Evolutionary conservation across 768 basidiomycete genomes (phyloP).

Genomic region (Xerocomus spinulosus): DNA sequence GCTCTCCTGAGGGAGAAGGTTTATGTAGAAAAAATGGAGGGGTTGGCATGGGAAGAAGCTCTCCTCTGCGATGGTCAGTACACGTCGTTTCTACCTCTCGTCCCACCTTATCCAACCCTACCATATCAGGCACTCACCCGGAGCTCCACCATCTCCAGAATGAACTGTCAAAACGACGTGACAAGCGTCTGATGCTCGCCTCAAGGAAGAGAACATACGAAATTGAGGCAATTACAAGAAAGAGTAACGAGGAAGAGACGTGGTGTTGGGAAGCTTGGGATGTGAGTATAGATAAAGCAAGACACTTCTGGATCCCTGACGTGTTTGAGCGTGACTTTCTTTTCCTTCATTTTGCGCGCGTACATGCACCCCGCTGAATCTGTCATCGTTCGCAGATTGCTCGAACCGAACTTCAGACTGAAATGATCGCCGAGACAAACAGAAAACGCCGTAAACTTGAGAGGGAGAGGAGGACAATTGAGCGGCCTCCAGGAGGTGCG

Average conservation of each 20-base stretch:
- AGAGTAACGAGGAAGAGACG: constrained; percentile 65
- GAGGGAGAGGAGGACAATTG: constrained; percentile 74
- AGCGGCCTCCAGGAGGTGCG: constrained; percentile 72
- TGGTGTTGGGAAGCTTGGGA: constrained; percentile 91
- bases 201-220: constrained; percentile 69
- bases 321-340: constrained; percentile 1
- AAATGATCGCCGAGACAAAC: constrained; percentile 88
- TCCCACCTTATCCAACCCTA: constrained; percentile 1
- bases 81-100: background rate
- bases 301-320: background rate
- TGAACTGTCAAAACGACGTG: constrained; percentile 71
- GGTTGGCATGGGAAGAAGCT: constrained; percentile 81
- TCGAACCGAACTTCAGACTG: constrained; percentile 74
- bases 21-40: constrained; percentile 94
- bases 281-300: constrained; percentile 45
- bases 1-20: constrained; percentile 80
- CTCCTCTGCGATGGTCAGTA: constrained; percentile 70
- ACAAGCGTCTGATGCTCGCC: constrained; percentile 79
- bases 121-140: constrained; percentile 69
- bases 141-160: constrained; percentile 78
- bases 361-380: constrained; percentile 6
- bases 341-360: background rate
- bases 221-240: constrained; percentile 54
- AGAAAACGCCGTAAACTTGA: constrained; percentile 81
- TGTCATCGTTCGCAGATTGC: constrained; percentile 45